phyloP scores from a whole-genome alignment of 2,329 filamentous ascomycete species.

The Alternaria atra region DNA sequence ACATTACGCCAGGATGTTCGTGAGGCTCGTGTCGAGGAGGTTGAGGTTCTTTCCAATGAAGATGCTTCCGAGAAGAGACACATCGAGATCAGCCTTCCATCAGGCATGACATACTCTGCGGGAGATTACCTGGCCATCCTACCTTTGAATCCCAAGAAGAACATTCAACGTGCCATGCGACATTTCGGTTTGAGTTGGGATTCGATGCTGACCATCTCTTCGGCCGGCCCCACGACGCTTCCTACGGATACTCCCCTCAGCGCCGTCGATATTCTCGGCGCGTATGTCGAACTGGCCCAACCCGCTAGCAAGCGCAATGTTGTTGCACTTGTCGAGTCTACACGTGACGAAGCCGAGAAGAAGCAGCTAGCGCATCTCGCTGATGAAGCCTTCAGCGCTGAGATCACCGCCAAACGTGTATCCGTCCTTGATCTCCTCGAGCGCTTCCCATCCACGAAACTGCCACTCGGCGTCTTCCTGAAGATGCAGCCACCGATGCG shows the following conservation, averaged over 20 bases:
- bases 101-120: slow-evolving; percentile 68
- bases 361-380: slow-evolving; percentile 60
- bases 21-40: slow-evolving; percentile 48
- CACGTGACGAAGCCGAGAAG: slow-evolving; percentile 60
- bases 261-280: slow-evolving; percentile 70
- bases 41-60: slow-evolving; percentile 39
- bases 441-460: slow-evolving; percentile 63
- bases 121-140: slow-evolving; percentile 81
- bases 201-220: slow-evolving; percentile 67
- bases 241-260: slow-evolving; percentile 69
- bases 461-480: slow-evolving; percentile 74
- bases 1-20: slow-evolving; percentile 50
- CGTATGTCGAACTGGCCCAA: slow-evolving; percentile 77
- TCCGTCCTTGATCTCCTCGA: slow-evolving; percentile 76
- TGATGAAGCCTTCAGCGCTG: slow-evolving; percentile 48
- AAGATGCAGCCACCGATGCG: slow-evolving; percentile 79
- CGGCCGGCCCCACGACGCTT: slow-evolving; percentile 71
- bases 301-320: slow-evolving; percentile 74
- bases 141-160: slow-evolving; percentile 72
- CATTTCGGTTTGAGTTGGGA: slow-evolving; percentile 76
- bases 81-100: slow-evolving; percentile 56
- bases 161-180: slow-evolving; percentile 69
- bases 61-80: slow-evolving; percentile 47
- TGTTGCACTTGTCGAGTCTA: slow-evolving; percentile 59
- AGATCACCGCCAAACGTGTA: slow-evolving; percentile 63